These are phyloP conservation scores for Penicillium steckii DNA, from an alignment of 495 filamentous ascomycete genomes.

Conservation along the genomic window DNA sequence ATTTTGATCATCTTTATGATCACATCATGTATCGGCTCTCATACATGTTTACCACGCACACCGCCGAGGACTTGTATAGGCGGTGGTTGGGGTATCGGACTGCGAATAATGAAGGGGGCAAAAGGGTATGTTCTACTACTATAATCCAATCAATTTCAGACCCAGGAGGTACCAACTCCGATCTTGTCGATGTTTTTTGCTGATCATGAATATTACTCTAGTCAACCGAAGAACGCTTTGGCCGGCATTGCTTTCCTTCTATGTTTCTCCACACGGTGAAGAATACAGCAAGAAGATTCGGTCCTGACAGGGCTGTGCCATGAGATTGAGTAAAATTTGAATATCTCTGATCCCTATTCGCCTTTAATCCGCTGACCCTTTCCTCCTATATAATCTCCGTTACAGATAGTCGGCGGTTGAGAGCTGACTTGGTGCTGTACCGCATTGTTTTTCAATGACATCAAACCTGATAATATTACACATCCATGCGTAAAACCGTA, in stretches of 20 bases:
- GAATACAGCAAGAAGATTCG: constrained; percentile 15
- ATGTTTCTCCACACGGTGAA: constrained; percentile 29
- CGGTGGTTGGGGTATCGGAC: constrained; percentile 26
- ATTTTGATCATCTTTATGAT: constrained; percentile 20
- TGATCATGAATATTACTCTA: not conserved
- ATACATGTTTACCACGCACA: constrained; percentile 31
- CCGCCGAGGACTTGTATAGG: constrained; percentile 24
- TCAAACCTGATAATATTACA: too few relatives aligned
- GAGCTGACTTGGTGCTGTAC: too few relatives aligned
- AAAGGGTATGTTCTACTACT: constrained; percentile 8
- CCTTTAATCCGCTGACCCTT: too few relatives aligned
- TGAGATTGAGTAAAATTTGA: constrained; percentile 6
- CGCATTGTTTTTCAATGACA: too few relatives aligned
- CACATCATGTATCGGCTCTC: constrained; percentile 29
- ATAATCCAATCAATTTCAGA: not conserved
- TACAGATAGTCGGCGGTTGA: too few relatives aligned
- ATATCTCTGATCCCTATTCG: too few relatives aligned
- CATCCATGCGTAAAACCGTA: too few relatives aligned
- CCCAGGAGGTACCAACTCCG: not conserved
- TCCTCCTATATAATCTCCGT: too few relatives aligned
- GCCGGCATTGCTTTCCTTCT: constrained; percentile 28
- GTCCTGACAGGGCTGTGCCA: constrained; percentile 18
- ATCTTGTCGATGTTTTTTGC: too few relatives aligned
- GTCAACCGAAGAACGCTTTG: constrained; percentile 14
- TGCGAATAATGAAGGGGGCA: constrained; percentile 22